Evolutionary conservation across 805 yeast species (phyloP).

Genomic region (Metschnikowia hibisci): DNA sequence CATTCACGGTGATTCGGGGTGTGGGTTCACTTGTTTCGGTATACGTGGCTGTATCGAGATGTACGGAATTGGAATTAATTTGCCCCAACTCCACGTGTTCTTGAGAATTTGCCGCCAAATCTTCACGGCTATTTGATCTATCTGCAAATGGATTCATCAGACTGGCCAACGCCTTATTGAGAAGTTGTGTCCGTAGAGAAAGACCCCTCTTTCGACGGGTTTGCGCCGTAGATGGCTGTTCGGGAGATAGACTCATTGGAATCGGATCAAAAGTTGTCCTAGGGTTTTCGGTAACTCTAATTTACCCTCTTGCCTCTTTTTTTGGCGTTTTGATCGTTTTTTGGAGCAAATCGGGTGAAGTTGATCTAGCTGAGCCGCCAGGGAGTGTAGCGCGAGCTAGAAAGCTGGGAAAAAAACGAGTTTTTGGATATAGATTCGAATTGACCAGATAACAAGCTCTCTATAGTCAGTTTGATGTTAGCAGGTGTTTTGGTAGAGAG

Average conservation of each 20-base stretch:
- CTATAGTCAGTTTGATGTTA: neutral
- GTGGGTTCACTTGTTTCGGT: neutral
- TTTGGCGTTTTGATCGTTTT: neutral
- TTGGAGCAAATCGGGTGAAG: neutral
- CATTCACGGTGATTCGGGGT: constrained; percentile 10
- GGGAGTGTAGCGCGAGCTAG: too few species aligned
- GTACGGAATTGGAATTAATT: constrained; percentile 6
- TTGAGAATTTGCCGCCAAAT: constrained; percentile 8
- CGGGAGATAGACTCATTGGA: constrained; percentile 2
- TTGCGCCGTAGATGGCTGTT: constrained; percentile 15
- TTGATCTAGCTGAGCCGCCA: too few species aligned
- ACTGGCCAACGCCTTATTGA: constrained; percentile 39
- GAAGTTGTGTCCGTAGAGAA: constrained; percentile 62
- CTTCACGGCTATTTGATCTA: constrained; percentile 7
- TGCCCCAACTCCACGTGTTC: constrained; percentile 8
- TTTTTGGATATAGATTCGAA: neutral
- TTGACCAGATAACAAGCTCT: neutral
- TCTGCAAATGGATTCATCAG: constrained; percentile 23
- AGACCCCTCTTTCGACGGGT: constrained; percentile 56
- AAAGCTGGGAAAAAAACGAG: too few species aligned
- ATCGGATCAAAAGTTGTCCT: neutral
- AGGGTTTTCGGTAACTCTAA: neutral
- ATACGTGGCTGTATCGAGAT: neutral
- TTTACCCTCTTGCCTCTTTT: neutral
- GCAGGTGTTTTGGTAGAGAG: neutral